These are phyloP conservation scores for Phytophthora citricola DNA, from an alignment of 352 stramenopile genomes.

Conservation along the genomic window DNA sequence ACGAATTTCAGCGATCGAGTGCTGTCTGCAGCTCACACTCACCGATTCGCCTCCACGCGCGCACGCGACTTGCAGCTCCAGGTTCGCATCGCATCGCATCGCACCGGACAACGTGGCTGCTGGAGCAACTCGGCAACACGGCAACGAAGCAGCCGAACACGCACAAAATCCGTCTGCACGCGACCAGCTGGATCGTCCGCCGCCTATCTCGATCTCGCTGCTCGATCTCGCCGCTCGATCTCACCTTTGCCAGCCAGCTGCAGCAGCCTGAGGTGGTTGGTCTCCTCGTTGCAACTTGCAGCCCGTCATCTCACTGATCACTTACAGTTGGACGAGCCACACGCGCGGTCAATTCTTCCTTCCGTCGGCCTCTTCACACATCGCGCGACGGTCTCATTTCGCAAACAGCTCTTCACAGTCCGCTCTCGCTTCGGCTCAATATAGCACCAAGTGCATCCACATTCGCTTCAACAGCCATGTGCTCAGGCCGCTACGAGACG, in stretches of 20 bases:
- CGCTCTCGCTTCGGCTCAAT: neutral
- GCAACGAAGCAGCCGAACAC: slow-evolving; percentile 12
- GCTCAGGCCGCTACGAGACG: slow-evolving; percentile 50
- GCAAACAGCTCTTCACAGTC: slow-evolving; percentile 3
- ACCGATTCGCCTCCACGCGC: slow-evolving; percentile 8
- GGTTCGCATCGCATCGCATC: no score
- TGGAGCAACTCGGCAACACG: slow-evolving; percentile 7
- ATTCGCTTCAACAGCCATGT: slow-evolving; percentile 15
- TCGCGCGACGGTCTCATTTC: slow-evolving; percentile 9
- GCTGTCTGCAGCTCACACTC: slow-evolving; percentile 4
- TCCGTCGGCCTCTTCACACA: slow-evolving; percentile 1
- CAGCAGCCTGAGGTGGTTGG: slow-evolving; percentile 12
- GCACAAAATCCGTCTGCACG: slow-evolving; percentile 10
- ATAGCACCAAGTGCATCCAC: no score
- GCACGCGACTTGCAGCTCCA: neutral
- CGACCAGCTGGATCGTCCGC: slow-evolving; percentile 8
- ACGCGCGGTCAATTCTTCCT: slow-evolving; percentile 10
- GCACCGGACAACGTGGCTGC: neutral
- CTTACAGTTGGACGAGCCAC: slow-evolving; percentile 28
- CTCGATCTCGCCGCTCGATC: neutral
- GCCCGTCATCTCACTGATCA: slow-evolving; percentile 1
- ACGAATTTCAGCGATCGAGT: slow-evolving; percentile 4
- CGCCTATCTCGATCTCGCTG: slow-evolving; percentile 11
- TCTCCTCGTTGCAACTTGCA: slow-evolving; percentile 10
- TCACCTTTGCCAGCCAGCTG: slow-evolving; percentile 14